Conservation (phyloP, 169 alveolate species). For the Plasmodium vivax region DNA sequence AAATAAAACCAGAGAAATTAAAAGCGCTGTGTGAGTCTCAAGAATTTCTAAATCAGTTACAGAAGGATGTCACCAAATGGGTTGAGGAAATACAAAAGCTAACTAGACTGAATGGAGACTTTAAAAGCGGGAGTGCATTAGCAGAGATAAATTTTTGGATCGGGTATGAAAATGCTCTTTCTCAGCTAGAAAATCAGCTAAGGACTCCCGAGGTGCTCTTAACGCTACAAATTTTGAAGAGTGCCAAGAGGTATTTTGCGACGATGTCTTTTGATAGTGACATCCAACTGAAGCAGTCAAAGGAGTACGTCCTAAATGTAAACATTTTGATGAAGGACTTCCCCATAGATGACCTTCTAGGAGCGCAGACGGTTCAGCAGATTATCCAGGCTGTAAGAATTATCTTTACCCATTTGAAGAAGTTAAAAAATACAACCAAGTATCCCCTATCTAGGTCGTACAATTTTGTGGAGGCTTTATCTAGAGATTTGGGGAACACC, state of each 20-base stretch:
- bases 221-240: slow-evolving; percentile 90
- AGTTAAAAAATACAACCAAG: slow-evolving; percentile 88
- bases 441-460: slow-evolving; percentile 92
- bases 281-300: slow-evolving; percentile 92
- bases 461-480: slow-evolving; percentile 93
- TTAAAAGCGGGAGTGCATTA: slow-evolving; percentile 83
- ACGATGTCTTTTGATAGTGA: slow-evolving; percentile 95
- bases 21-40: slow-evolving; percentile 67
- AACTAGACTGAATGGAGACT: slow-evolving; percentile 83
- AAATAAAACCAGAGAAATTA: slow-evolving; percentile 29
- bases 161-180: slow-evolving; percentile 89
- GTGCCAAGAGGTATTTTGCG: slow-evolving; percentile 91
- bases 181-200: slow-evolving; percentile 86
- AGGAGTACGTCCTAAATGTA: slow-evolving; percentile 91
- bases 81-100: slow-evolving; percentile 86
- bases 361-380: slow-evolving; percentile 92
- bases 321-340: slow-evolving; percentile 95
- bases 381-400: slow-evolving; percentile 90
- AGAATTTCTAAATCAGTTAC: slow-evolving; percentile 79
- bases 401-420: slow-evolving; percentile 93
- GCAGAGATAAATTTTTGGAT: slow-evolving; percentile 91
- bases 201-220: slow-evolving; percentile 92
- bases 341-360: slow-evolving; percentile 94
- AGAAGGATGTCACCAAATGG: slow-evolving; percentile 86
- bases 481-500: slow-evolving; percentile 88